Evolutionary conservation across 2,329 filamentous ascomycete species (phyloP).

Genomic region (Fusarium brachygibbosum): DNA sequence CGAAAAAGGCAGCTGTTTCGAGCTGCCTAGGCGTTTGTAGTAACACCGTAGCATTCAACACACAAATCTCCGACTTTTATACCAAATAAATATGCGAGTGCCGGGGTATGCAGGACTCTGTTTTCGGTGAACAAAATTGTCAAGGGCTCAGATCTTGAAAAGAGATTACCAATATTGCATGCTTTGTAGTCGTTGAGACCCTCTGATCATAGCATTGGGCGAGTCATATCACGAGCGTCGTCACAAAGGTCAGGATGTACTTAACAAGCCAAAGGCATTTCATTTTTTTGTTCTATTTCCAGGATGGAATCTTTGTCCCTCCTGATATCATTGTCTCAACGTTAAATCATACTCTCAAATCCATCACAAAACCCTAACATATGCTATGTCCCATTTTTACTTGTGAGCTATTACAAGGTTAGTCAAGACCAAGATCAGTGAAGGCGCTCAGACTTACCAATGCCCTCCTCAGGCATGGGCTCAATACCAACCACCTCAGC

Average conservation of each 20-base stretch:
- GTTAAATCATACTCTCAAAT: slow-evolving; percentile 28
- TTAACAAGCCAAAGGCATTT: slow-evolving; percentile 28
- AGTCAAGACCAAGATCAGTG: slow-evolving; percentile 2
- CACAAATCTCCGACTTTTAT: not conserved
- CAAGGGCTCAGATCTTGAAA: slow-evolving; percentile 18
- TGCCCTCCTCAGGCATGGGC: slow-evolving; percentile 48
- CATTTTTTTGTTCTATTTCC: slow-evolving; percentile 32
- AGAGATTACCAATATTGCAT: not conserved
- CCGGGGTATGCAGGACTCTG: not conserved
- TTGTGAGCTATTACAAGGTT: slow-evolving; percentile 43
- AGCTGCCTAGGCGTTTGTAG: slow-evolving; percentile 10
- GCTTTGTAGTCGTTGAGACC: not conserved
- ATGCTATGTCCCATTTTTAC: slow-evolving; percentile 32
- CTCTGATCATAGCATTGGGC: not conserved
- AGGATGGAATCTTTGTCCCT: slow-evolving; percentile 17
- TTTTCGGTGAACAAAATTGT: slow-evolving; percentile 27
- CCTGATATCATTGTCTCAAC: slow-evolving; percentile 46
- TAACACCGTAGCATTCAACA: not conserved
- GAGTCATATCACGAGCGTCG: not conserved
- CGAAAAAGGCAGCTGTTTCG: slow-evolving; percentile 21
- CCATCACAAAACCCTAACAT: slow-evolving; percentile 13
- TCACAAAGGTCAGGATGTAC: not conserved
- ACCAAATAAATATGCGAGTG: not conserved
- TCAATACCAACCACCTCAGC: slow-evolving; percentile 49
- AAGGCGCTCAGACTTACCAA: slow-evolving; percentile 40